Conservation (phyloP, 2,329 filamentous ascomycete species). For the Bimuria novae-zelandiae region DNA sequence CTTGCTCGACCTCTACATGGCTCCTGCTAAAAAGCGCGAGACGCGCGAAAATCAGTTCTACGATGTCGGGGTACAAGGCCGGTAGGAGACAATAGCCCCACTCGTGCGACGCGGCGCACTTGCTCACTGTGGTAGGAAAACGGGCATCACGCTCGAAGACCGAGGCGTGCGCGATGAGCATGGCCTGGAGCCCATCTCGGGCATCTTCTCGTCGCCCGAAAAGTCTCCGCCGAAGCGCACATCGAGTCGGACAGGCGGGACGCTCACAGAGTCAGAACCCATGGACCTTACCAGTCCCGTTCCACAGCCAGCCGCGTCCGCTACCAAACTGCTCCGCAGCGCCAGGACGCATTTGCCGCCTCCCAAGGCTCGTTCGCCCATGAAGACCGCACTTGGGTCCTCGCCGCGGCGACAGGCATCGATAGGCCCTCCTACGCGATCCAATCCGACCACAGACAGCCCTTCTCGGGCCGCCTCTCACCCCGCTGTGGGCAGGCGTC, state of each 20-base stretch:
- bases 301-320: constrained; percentile 54
- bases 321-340: constrained; percentile 52
- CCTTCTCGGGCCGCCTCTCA: constrained; percentile 38
- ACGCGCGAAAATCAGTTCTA: constrained; percentile 48
- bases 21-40: constrained; percentile 43
- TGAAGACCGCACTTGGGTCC: constrained; percentile 62
- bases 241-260: constrained; percentile 44
- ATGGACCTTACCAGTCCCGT: constrained; percentile 65
- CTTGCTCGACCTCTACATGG: constrained; percentile 27
- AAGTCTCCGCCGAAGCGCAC: constrained; percentile 57
- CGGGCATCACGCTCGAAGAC: constrained; percentile 80
- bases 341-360: constrained; percentile 53
- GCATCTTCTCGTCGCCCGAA: constrained; percentile 85
- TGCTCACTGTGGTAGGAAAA: constrained; percentile 68
- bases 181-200: constrained; percentile 86
- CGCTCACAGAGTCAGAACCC: constrained; percentile 58
- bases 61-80: constrained; percentile 46
- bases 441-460: constrained; percentile 38
- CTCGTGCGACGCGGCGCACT: constrained; percentile 9
- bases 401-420: constrained; percentile 67
- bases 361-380: constrained; percentile 62
- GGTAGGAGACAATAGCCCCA: constrained; percentile 28
- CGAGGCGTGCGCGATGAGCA: constrained; percentile 83
- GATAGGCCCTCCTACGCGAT: constrained; percentile 59
- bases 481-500: constrained; percentile 56